Base-by-base conservation (phyloP, 768 basidiomycete genomes). In the Multifurca ochricompacta region DNA sequence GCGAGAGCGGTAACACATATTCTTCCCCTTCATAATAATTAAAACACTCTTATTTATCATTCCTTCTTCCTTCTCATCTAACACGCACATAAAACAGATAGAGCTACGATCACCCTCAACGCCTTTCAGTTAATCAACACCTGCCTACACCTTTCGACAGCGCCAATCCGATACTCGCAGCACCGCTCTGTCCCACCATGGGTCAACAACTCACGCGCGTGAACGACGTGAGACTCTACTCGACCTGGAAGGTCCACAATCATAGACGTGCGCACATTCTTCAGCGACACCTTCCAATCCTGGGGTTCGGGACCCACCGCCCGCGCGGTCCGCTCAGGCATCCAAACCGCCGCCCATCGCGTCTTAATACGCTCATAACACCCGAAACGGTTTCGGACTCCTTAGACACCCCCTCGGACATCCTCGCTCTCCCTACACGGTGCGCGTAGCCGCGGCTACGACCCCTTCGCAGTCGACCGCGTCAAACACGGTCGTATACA, bases 401-500 rank as follows among this genome's bases (percentile, higher is more conserved):
- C 76, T 88, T 61, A n/a, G 68, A 77, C 18, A 67, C 67, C 21
- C 54, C 70, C n/a, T 67, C 70, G 14, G 81, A 81, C 56, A 66
- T 84, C 36, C 63, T 76, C 25, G 57, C 64, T n/a, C 65, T 87
- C n/a, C 13, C 69, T 88, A 46, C 77, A 74, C 28, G 78, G 76
- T 4, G 76, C 41, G 46, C 25, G 43, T 42, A 28, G 56, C 51
- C 51, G n/a, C 23, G 30, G 31, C 4, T 19, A 45, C 30, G 13
- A 8, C 8, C 52, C 34, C 36, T 58, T 31, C 71, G 68, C 87
- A 88, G 65, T 86, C 87, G 42, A 82, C 85, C 0, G 79, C 90
- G 23, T 34, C 72, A 68, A 88, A 88, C 65, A 87, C 87, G 40
- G 83, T 84, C 0, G 80, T 91, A 21, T 92, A 91, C 70, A 91